phyloP scores from a whole-genome alignment of 1,139 yeast genomes.

The Scheffersomyces cryptocercus region DNA sequence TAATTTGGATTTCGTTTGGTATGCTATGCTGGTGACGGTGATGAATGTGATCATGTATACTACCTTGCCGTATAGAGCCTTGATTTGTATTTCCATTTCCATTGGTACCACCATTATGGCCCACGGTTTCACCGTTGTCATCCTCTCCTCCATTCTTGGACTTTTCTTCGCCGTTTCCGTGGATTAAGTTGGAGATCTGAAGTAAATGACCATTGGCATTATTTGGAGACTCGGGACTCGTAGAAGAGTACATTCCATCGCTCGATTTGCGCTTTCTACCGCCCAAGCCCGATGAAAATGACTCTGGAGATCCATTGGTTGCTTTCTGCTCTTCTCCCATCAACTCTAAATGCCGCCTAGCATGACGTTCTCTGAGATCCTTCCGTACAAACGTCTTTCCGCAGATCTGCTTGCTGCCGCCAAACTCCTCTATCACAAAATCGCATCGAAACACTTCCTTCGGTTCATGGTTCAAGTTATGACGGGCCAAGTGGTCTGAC shows the following conservation, averaged over 20 bases:
- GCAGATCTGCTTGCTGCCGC: conserved; percentile 24
- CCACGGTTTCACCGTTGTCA: too few species aligned
- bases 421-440: conserved; percentile 25
- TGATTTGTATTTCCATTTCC: background rate
- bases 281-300: background rate
- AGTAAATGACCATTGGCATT: conserved; percentile 3
- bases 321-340: conserved; percentile 1
- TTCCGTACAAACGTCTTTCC: conserved; percentile 43
- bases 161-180: conserved; percentile 1
- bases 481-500: conserved; percentile 45
- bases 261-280: conserved; percentile 1
- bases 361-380: conserved; percentile 43
- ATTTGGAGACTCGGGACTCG: conserved; percentile 3
- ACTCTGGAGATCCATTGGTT: background rate
- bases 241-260: background rate
- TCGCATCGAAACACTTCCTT: conserved; percentile 35
- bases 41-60: background rate
- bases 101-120: background rate
- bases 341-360: conserved; percentile 30
- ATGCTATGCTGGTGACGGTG: background rate
- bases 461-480: conserved; percentile 44
- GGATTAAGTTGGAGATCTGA: conserved; percentile 5
- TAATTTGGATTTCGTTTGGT: too few species aligned
- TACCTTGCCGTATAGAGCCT: background rate
- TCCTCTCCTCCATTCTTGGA: background rate